Conservation (phyloP, 1,284 basidiomycete genomes). For the Gymnopus androsaceus region DNA sequence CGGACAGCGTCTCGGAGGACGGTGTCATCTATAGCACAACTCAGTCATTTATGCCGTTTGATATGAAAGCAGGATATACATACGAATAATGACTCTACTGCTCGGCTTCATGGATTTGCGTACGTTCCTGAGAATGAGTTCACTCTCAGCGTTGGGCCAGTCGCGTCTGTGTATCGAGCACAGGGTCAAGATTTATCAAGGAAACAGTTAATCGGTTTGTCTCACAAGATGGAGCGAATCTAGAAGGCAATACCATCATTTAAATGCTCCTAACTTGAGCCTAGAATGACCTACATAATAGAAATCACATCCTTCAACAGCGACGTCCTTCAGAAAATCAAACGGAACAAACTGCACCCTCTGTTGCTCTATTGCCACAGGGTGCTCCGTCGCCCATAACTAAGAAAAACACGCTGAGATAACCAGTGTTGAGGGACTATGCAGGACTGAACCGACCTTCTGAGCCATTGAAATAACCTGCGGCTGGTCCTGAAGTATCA, state of each 20-base stretch:
- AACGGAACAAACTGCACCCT: conserved; percentile 30
- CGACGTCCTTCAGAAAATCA: conserved; percentile 31
- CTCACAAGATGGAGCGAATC: not conserved
- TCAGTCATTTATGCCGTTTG: not conserved
- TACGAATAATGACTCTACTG: conserved; percentile 1
- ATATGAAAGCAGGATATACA: not conserved
- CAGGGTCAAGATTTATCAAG: not conserved
- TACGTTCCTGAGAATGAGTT: conserved; percentile 2
- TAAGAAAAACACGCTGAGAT: conserved; percentile 4
- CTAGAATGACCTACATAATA: conserved; percentile 29
- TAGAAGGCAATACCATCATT: not conserved
- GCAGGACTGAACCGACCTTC: not conserved
- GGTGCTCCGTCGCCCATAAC: conserved; percentile 30
- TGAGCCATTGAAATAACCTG: conserved; percentile 26
- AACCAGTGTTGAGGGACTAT: not conserved
- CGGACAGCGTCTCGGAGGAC: not conserved
- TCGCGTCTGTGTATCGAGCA: not conserved
- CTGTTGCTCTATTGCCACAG: conserved; percentile 28
- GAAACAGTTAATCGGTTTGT: too few relatives aligned
- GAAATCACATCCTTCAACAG: conserved; percentile 30
- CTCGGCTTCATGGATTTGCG: conserved; percentile 1
- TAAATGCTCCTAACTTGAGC: not conserved
- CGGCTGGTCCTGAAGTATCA: conserved; percentile 33
- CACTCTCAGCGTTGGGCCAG: not conserved
- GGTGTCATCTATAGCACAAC: not conserved